These are phyloP conservation scores for Trypanosoma caninum DNA, from an alignment of 208 protist genomes.

Conservation along the genomic window DNA sequence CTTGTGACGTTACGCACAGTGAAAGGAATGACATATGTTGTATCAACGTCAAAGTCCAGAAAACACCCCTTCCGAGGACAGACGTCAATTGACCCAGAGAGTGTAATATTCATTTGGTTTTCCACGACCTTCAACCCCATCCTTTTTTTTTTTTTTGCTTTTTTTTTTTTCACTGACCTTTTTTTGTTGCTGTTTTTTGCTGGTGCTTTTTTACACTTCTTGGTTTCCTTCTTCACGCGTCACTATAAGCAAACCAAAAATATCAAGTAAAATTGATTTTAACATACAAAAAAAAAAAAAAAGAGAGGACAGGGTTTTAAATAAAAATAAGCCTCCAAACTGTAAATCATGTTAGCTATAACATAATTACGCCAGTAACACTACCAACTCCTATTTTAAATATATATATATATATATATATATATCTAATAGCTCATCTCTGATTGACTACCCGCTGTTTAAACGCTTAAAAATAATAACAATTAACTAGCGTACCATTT, in stretches of 20 bases:
- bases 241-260: no score
- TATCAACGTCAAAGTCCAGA: slow-evolving; percentile 85
- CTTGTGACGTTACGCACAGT: slow-evolving; percentile 68
- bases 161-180: not conserved
- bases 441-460: no score
- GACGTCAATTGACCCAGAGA: slow-evolving; percentile 29
- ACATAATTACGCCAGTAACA: not conserved
- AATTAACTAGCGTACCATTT: no score
- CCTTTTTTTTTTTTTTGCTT: not conserved
- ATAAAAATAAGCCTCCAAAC: no score
- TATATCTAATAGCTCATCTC: no score
- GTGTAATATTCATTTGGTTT: not conserved
- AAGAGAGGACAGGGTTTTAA: not conserved
- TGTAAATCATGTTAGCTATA: no score
- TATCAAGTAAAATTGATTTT: not conserved
- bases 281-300: slow-evolving; percentile 8
- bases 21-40: slow-evolving; percentile 82
- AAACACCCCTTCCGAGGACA: slow-evolving; percentile 65
- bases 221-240: no score
- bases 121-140: not conserved
- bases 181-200: not conserved
- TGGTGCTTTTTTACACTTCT: not conserved
- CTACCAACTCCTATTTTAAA: not conserved
- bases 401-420: slow-evolving; percentile 1
- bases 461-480: no score